Evolutionary conservation across 257 asterid species (phyloP).

Genomic region (Gentiana dahurica): DNA sequence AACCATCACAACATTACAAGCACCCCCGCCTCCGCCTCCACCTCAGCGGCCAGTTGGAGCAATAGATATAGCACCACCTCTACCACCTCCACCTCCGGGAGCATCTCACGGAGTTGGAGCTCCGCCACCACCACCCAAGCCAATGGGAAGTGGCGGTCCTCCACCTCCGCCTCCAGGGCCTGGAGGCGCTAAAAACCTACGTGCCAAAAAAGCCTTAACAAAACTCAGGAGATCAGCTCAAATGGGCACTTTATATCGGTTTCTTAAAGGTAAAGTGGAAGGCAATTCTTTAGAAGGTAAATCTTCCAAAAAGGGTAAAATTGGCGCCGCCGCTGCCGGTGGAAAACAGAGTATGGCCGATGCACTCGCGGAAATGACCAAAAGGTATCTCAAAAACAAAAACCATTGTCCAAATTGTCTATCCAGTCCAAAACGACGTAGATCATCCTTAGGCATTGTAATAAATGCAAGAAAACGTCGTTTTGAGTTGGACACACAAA

Average conservation of each 20-base stretch:
- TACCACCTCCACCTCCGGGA: conserved; percentile 34
- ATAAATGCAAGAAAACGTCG: neutral
- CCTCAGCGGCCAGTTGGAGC: conserved; percentile 18
- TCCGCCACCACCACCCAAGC: conserved; percentile 30
- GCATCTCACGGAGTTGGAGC: conserved; percentile 15
- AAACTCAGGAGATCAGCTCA: conserved; percentile 69
- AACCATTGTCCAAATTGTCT: neutral
- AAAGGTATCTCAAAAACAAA: conserved; percentile 14
- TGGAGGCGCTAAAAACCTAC: conserved; percentile 20
- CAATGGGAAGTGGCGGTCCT: conserved; percentile 18
- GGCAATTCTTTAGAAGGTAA: conserved; percentile 40
- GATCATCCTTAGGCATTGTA: neutral
- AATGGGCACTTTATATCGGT: conserved; percentile 61
- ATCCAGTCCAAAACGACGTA: neutral
- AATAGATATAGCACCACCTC: conserved; percentile 19
- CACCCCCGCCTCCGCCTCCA: conserved; percentile 14
- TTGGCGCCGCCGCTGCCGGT: conserved; percentile 29
- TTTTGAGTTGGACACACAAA: no score
- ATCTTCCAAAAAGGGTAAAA: conserved; percentile 38
- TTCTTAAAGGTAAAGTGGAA: conserved; percentile 69
- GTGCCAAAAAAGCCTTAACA: conserved; percentile 36
- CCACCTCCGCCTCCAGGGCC: conserved; percentile 58
- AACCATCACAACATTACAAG: no score
- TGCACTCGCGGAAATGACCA: conserved; percentile 80
- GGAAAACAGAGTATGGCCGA: conserved; percentile 80